Base-by-base conservation (phyloP, 768 basidiomycete genomes). In the Leccinum olivaceopallidum region DNA sequence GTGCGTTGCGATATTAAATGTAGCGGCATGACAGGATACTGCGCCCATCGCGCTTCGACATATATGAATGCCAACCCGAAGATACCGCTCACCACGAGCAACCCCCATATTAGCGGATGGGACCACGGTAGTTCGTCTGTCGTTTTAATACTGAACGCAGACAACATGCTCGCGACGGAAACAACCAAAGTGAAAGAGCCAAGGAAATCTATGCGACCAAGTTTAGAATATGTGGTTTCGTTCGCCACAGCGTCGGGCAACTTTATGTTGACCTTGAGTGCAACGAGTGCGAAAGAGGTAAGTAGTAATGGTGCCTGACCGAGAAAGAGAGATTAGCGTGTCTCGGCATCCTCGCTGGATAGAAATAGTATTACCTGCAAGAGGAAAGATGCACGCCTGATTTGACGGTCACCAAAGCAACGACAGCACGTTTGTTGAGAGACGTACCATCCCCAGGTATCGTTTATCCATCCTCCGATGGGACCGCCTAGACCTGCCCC, bases 11-110 rank as follows among this genome's bases (percentile, higher is more conserved):
- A 83, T 36, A 95, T 82, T 58, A 95, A 76, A 56, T 84, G 83
- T 63, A 97, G 76, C 53, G 96, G 96, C 87, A 99, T 89, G 55
- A 98, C 89, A 16, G 97, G 97, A 71, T 89, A 91, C 4, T 83
- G 80, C 4, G 92, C 86, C 79, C 84, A 86, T 64, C 82, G 80
- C 59, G 86, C 85, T 76, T 99, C 96, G 26, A 92, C 91, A 51
- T 85, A 70, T 32, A 95, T 70, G 73, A 99, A 98, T 3, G 79
- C 67, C 6, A 78, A 64, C 10, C 80, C 78, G 55, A 80, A 87
- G 22, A 88, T 61, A 53, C 73, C 73, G 65, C 92, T 89, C 47
- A 77, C 69, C 57, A 79, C 60, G 50, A 97, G 76, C 49, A 94
- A 79, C 14, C 84, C 85, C 70, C 78, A 83, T 57, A 98, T 85